Percentiles rank a stretch among this genome's conserved stretches.
phyloP scores from a whole-genome alignment of 352 stramenopile species.

The Phytophthora pseudosyringae region DNA sequence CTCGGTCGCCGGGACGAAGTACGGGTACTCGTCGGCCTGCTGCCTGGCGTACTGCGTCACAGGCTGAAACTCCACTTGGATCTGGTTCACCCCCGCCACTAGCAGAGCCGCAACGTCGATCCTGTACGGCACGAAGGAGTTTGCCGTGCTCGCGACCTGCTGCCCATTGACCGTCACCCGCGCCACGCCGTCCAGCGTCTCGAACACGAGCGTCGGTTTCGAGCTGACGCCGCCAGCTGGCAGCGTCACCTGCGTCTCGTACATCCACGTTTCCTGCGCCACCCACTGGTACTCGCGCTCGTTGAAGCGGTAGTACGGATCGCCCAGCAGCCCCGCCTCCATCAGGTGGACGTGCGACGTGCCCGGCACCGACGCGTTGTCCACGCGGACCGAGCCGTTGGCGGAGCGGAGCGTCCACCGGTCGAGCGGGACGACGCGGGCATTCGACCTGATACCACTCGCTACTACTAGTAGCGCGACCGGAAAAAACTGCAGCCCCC shows the following conservation, averaged over 20 bases:
- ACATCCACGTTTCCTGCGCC: conserved; percentile 73
- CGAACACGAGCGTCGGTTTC: conserved; percentile 53
- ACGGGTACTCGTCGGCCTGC: conserved; percentile 70
- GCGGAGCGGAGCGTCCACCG: conserved; percentile 57
- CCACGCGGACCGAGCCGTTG: conserved; percentile 67
- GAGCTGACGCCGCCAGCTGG: background rate
- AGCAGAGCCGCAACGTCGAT: conserved; percentile 44
- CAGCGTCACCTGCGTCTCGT: conserved; percentile 61
- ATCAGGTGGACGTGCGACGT: conserved; percentile 79
- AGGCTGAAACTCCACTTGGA: conserved; percentile 68
- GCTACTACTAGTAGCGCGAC: conserved; percentile 15
- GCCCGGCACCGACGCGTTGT: conserved; percentile 63
- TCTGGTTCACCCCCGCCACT: conserved; percentile 44
- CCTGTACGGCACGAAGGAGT: conserved; percentile 71
- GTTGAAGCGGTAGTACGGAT: conserved; percentile 79
- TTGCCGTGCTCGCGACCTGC: conserved; percentile 51
- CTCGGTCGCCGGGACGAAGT: conserved; percentile 73
- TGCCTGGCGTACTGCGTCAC: conserved; percentile 57
- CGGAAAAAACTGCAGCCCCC: background rate
- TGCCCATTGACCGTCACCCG: conserved; percentile 71
- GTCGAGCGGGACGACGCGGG: conserved; percentile 41
- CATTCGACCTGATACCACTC: conserved; percentile 2
- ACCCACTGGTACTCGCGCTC: conserved; percentile 76
- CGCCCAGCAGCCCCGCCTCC: conserved; percentile 59
- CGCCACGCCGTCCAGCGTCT: conserved; percentile 75